Evolutionary conservation across 2,329 filamentous ascomycete species (phyloP).

Genomic region (Fusarium nodosum): DNA sequence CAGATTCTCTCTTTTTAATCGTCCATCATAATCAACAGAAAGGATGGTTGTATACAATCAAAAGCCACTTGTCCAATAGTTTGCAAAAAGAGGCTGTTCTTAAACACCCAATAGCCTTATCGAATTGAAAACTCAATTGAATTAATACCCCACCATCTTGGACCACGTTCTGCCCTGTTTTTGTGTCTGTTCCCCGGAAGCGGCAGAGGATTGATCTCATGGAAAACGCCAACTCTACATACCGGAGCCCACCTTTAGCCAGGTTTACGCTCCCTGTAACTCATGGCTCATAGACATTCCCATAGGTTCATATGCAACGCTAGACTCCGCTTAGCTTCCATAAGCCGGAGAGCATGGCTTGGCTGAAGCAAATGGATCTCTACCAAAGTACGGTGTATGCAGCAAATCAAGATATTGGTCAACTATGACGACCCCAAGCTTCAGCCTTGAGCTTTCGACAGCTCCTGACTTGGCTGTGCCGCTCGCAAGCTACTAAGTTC

Average conservation of each 20-base stretch:
- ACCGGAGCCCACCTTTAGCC: slow-evolving; percentile 28
- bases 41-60: not conserved
- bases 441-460: not conserved
- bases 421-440: slow-evolving; percentile 27
- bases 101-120: slow-evolving; percentile 5
- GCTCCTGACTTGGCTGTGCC: slow-evolving; percentile 1
- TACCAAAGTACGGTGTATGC: slow-evolving; percentile 19
- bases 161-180: slow-evolving; percentile 27
- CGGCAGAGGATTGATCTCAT: slow-evolving; percentile 40
- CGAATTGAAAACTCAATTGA: slow-evolving; percentile 7
- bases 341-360: slow-evolving; percentile 25
- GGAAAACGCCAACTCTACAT: slow-evolving; percentile 34
- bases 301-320: slow-evolving; percentile 23
- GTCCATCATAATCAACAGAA: slow-evolving; percentile 30
- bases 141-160: slow-evolving; percentile 30
- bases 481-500: not conserved
- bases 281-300: slow-evolving; percentile 10
- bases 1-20: slow-evolving; percentile 24
- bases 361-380: slow-evolving; percentile 13
- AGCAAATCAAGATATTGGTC: slow-evolving; percentile 9
- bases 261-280: slow-evolving; percentile 33
- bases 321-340: slow-evolving; percentile 5
- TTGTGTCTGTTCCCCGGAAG: slow-evolving; percentile 30
- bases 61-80: slow-evolving; percentile 16
- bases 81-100: slow-evolving; percentile 14